Evolutionary conservation across 176 grass and related monocot genomes (phyloP), one percentile per base, ranked within the genome.

Genomic region (Phoenix roebelenii): DNA sequence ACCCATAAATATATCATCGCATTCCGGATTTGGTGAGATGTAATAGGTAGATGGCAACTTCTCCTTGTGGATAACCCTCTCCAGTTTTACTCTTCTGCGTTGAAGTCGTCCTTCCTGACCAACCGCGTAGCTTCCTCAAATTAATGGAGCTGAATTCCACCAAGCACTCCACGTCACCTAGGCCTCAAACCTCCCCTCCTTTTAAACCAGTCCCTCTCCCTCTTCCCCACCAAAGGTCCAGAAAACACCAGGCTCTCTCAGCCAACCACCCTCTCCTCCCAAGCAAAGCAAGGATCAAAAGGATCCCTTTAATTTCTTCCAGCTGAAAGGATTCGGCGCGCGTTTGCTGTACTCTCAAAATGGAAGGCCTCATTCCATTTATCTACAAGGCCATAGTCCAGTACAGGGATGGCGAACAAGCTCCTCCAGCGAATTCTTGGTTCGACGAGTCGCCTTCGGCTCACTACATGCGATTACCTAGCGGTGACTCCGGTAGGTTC

Each of bases 341-440:
- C 20, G 20, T 20, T 20, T 20, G 20, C 20, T 26, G 3, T 23
- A 2, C 10, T 2, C 1, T 28, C 57, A 35, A 9, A 23, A 63
- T 63, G 60, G 60, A 63, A 22, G 60, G 60, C 12, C 60, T 95
- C 69, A 85, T 95, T 69, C 89, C 85, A 53, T 89, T 89, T 77
- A 77, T 95, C 72, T 95, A 95, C 60, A 83, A 74, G 65, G 89
- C 82, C 69, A 58, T 95, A 14, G 69, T 82, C 29, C 72, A 80
- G 74, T 89, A 89, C 74, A 57, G 23, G 72, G 29, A 59, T 28
- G 60, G 60, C 5, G 60, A 22, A 16, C n/a, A 15, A 16, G 24
- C 15, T 59, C 24, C 23, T 59, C 14, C 29, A 5, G 7, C 5
- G 18, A 35, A 16, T 32, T 63, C 60, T 20, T 63, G 60, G 60